Conservation (phyloP, 345 rosid species). For the Geranium brycei region DNA sequence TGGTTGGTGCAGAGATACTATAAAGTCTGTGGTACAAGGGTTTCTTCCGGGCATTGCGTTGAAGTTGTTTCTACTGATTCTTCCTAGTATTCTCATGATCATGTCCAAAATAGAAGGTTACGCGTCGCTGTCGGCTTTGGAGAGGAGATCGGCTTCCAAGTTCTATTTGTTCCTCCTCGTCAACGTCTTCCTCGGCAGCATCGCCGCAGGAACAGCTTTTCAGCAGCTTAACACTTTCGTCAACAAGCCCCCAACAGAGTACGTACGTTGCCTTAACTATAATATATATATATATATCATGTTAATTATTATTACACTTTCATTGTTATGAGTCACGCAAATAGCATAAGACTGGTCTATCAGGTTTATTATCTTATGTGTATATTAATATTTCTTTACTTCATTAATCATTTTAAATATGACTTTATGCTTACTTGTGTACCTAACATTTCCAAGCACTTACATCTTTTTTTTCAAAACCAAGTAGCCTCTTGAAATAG, state of each 20-base stretch:
- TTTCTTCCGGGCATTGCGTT: conserved; percentile 88
- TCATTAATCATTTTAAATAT: too few relatives aligned
- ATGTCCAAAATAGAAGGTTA: conserved; percentile 90
- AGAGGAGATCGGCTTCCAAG: conserved; percentile 71
- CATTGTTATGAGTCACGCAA: too few relatives aligned
- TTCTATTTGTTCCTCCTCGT: conserved; percentile 66
- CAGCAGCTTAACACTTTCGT: conserved; percentile 72
- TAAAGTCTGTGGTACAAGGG: conserved; percentile 79
- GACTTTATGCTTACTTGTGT: too few relatives aligned
- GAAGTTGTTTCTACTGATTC: conserved; percentile 75
- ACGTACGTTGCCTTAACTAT: conserved; percentile 1
- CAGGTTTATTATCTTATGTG: too few relatives aligned
- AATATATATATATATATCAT: too few relatives aligned
- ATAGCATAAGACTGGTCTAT: too few relatives aligned
- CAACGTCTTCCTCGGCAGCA: conserved; percentile 83
- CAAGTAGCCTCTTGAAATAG: too few relatives aligned
- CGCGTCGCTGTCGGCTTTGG: conserved; percentile 61
- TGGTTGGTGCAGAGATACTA: conserved; percentile 37
- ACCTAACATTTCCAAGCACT: too few relatives aligned
- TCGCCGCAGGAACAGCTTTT: conserved; percentile 74
- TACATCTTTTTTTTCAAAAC: too few relatives aligned
- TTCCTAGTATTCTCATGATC: conserved; percentile 65
- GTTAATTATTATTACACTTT: too few relatives aligned
- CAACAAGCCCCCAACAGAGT: conserved; percentile 72
- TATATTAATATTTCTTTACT: too few relatives aligned